Conservation (phyloP, 179 eudicot species). For the Silene noctiflora region DNA sequence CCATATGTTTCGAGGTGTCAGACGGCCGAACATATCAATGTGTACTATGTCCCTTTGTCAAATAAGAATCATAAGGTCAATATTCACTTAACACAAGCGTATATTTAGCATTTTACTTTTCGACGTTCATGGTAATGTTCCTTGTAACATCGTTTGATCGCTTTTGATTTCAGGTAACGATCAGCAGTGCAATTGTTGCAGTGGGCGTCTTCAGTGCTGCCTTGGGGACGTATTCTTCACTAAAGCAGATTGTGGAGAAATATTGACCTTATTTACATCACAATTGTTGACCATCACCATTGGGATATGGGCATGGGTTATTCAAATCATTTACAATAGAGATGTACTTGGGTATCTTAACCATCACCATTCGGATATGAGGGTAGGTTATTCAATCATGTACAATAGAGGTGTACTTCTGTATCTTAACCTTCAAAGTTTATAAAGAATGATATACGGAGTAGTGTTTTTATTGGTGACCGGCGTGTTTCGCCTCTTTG, state of each 20-base stretch:
- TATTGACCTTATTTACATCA: slow-evolving; percentile 23
- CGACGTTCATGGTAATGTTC: too few species aligned
- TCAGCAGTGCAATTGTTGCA: slow-evolving; percentile 41
- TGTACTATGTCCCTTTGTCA: too few species aligned
- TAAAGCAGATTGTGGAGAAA: slow-evolving; percentile 28
- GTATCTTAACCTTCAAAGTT: too few species aligned
- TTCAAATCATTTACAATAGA: slow-evolving; percentile 2
- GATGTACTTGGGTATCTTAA: background rate
- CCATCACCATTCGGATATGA: background rate
- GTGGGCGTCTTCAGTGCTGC: slow-evolving; percentile 49
- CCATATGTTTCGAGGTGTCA: too few species aligned
- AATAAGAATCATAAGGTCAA: too few species aligned
- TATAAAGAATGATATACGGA: too few species aligned
- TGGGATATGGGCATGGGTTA: background rate
- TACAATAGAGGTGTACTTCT: too few species aligned
- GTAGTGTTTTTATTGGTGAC: too few species aligned
- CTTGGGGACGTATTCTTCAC: slow-evolving; percentile 69
- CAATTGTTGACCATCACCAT: background rate
- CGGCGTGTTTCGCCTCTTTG: too few species aligned
- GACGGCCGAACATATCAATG: too few species aligned
- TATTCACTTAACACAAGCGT: too few species aligned
- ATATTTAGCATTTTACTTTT: background rate
- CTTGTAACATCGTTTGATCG: background rate
- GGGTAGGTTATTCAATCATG: too few species aligned
- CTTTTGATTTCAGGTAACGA: slow-evolving; percentile 34